A percentile compares a stretch with the other conserved stretches of the same genome.
These are phyloP conservation scores for Ophiostoma perfectum DNA, from an alignment of 2,329 filamentous ascomycete species.

Conservation along the genomic window DNA sequence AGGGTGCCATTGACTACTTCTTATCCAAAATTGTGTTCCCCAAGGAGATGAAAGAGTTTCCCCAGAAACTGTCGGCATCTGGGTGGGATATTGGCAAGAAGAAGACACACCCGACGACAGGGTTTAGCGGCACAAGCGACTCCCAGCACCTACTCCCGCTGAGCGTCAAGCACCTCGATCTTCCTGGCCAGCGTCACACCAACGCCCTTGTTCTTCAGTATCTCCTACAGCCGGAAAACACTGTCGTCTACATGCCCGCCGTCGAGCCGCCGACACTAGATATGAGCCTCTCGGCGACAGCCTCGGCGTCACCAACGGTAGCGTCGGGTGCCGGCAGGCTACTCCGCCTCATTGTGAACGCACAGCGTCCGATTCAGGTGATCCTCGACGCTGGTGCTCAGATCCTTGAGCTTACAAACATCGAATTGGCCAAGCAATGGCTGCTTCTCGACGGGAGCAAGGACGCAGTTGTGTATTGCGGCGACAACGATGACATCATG, in stretches of 20 bases:
- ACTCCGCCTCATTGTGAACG: conserved; percentile 39
- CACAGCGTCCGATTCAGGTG: conserved; percentile 45
- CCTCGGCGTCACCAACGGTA: background rate
- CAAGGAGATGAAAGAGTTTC: conserved; percentile 57
- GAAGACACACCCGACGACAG: conserved; percentile 49
- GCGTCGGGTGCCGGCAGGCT: conserved; percentile 39
- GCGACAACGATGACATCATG: conserved; percentile 48
- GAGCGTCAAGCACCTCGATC: conserved; percentile 50
- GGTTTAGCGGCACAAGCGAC: conserved; percentile 68
- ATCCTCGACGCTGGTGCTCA: conserved; percentile 68
- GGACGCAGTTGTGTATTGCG: conserved; percentile 53
- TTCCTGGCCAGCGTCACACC: conserved; percentile 53
- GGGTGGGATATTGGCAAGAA: conserved; percentile 58
- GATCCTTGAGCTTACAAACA: conserved; percentile 59
- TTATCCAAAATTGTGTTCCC: conserved; percentile 55
- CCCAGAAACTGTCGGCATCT: conserved; percentile 56
- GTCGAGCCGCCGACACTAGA: background rate
- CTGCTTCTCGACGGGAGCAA: conserved; percentile 35
- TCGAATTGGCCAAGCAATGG: conserved; percentile 50
- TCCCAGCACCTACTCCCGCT: conserved; percentile 54
- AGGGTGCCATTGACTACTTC: conserved; percentile 58
- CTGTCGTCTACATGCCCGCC: conserved; percentile 31
- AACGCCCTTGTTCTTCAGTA: conserved; percentile 61
- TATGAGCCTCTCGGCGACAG: too few species aligned
- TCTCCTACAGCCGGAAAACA: conserved; percentile 51